Evolutionary conservation across 371 early-diverging fungal genomes (phyloP).

Genomic region (Rhizopus stolonifer): DNA sequence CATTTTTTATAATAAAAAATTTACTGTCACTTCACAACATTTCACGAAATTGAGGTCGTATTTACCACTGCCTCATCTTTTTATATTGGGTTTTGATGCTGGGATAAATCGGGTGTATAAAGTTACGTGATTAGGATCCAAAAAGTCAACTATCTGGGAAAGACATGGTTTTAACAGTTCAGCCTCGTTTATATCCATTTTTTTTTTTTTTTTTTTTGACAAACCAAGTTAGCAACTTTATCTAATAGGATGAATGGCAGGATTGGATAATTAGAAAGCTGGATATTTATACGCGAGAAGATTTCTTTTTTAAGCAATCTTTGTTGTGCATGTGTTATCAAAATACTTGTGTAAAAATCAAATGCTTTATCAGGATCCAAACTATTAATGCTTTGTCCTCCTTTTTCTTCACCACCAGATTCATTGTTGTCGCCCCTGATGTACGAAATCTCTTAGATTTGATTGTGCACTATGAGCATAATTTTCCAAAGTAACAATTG

Average conservation of each 20-base stretch:
- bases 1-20: no score
- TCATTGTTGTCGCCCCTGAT: slow-evolving; percentile 3
- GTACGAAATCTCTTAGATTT: slow-evolving; percentile 9
- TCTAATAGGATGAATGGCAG: slow-evolving; percentile 9
- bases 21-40: no score
- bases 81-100: slow-evolving; percentile 13
- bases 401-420: slow-evolving; percentile 9
- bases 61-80: slow-evolving; percentile 7
- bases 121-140: slow-evolving; percentile 7
- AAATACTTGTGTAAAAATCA: slow-evolving; percentile 13
- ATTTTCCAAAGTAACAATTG: no score
- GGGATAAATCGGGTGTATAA: slow-evolving; percentile 12
- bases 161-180: slow-evolving; percentile 15
- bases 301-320: slow-evolving; percentile 17
- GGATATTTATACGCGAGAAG: slow-evolving; percentile 9
- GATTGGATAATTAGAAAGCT: slow-evolving; percentile 9
- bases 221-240: slow-evolving; percentile 9
- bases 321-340: slow-evolving; percentile 11
- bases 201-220: slow-evolving; percentile 8
- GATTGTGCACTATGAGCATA: slow-evolving; percentile 5
- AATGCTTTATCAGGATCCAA: slow-evolving; percentile 9
- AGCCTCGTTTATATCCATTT: slow-evolving; percentile 9
- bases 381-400: slow-evolving; percentile 6
- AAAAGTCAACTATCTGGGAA: slow-evolving; percentile 13
- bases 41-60: no score